Conservation (phyloP, 2,329 filamentous ascomycete genomes). For the Emmonsiellopsis sp. region DNA sequence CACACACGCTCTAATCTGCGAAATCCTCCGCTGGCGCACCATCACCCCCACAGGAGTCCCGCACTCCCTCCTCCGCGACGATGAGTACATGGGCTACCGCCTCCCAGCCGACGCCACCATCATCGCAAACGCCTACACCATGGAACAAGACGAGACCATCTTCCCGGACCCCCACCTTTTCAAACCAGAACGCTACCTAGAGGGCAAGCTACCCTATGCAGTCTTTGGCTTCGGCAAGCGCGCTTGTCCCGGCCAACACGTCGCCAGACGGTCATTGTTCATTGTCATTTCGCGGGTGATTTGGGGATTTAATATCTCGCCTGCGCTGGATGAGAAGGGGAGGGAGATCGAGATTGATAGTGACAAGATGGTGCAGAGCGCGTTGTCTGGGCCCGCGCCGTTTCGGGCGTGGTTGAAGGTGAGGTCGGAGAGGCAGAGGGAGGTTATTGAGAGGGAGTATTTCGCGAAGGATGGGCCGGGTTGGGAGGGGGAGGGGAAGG, state of each 20-base stretch:
- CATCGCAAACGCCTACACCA: constrained; percentile 33
- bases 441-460: too few relatives aligned
- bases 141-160: constrained; percentile 30
- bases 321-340: too few relatives aligned
- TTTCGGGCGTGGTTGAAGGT: too few relatives aligned
- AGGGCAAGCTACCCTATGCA: constrained; percentile 43
- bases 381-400: too few relatives aligned
- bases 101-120: constrained; percentile 42
- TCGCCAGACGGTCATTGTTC: constrained; percentile 32
- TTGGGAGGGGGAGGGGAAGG: too few relatives aligned
- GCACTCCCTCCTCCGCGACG: constrained; percentile 39
- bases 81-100: constrained; percentile 39
- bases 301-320: constrained; percentile 20
- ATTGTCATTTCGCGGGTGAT: constrained; percentile 51
- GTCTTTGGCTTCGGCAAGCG: constrained; percentile 50
- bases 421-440: too few relatives aligned
- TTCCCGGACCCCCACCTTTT: constrained; percentile 31
- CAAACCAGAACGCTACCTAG: constrained; percentile 30
- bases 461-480: too few relatives aligned
- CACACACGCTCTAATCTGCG: constrained; percentile 24
- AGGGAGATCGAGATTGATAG: too few relatives aligned
- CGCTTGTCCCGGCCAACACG: constrained; percentile 31
- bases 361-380: too few relatives aligned
- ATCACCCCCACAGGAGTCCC: constrained; percentile 38
- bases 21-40: constrained; percentile 29